These are phyloP conservation scores for Entoloma clypeatum DNA, from an alignment of 1,284 basidiomycete genomes.

Conservation along the genomic window DNA sequence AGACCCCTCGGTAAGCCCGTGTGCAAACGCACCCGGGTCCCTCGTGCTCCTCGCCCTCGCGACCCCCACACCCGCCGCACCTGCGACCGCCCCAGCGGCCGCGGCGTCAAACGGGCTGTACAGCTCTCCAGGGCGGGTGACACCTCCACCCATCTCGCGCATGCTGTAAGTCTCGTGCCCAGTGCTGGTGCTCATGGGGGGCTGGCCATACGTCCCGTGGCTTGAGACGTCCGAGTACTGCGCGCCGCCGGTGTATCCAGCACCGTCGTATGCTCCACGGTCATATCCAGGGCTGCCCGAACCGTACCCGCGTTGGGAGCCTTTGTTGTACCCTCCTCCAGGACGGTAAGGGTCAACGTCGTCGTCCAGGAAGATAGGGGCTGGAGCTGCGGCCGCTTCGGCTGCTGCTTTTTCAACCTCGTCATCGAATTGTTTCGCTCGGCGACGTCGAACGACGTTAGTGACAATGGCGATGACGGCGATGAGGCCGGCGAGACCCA, in stretches of 20 bases:
- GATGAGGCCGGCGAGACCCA: slow-evolving; percentile 53
- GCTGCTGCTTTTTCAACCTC: slow-evolving; percentile 66
- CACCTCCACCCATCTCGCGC: slow-evolving; percentile 46
- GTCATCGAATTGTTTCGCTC: slow-evolving; percentile 60
- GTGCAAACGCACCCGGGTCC: slow-evolving; percentile 34
- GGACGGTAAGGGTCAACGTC: slow-evolving; percentile 40
- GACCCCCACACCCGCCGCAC: slow-evolving; percentile 40
- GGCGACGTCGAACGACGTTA: slow-evolving; percentile 53
- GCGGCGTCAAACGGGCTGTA: slow-evolving; percentile 27
- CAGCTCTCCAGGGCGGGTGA: slow-evolving; percentile 28
- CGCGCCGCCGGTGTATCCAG: slow-evolving; percentile 19
- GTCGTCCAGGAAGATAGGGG: slow-evolving; percentile 51
- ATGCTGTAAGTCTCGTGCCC: slow-evolving; percentile 41
- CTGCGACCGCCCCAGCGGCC: slow-evolving; percentile 25
- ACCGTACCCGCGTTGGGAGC: no score
- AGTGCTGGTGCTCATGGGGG: slow-evolving; percentile 38
- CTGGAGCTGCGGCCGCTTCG: slow-evolving; percentile 46
- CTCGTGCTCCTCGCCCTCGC: slow-evolving; percentile 37
- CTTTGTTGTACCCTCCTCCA: slow-evolving; percentile 14
- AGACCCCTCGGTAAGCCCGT: slow-evolving; percentile 34
- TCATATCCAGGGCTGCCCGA: slow-evolving; percentile 20
- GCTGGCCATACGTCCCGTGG: slow-evolving; percentile 59
- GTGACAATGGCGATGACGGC: slow-evolving; percentile 51
- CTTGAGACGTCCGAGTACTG: slow-evolving; percentile 55
- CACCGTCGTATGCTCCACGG: slow-evolving; percentile 22